Conservation (phyloP, 176 grass and related monocot species). For the maize (Zea mays) region DNA sequence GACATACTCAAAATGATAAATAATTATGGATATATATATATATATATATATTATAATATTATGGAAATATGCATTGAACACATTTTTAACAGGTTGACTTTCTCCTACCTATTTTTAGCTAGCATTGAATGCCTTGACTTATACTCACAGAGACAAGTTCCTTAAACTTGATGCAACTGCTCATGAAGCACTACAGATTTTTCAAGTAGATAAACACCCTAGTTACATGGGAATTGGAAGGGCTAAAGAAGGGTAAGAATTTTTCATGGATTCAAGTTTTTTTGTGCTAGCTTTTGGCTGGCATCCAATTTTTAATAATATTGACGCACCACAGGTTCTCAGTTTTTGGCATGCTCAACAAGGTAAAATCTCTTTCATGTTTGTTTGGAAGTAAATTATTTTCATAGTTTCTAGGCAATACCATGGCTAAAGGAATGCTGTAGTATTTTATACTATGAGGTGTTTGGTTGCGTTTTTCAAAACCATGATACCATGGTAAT, state of each 20-base stretch:
- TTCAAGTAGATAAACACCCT: conserved; percentile 96
- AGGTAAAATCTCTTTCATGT: conserved; percentile 47
- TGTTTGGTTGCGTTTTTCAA: no score
- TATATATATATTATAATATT: neutral
- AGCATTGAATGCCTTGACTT: conserved; percentile 58
- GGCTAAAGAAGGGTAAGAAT: conserved; percentile 89
- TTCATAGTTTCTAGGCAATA: no score
- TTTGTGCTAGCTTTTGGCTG: conserved; percentile 31
- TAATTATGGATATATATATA: no score
- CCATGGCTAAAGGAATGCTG: no score
- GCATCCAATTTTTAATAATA: conserved; percentile 35
- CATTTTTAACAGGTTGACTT: conserved; percentile 1
- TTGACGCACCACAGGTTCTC: conserved; percentile 70
- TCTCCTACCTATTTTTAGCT: neutral
- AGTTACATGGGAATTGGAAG: conserved; percentile 98
- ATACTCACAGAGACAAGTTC: conserved; percentile 73
- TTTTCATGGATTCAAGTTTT: conserved; percentile 13
- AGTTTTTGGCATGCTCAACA: conserved; percentile 96
- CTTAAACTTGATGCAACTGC: conserved; percentile 93
- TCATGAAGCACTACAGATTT: conserved; percentile 92
- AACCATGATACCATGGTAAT: no score
- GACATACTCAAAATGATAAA: no score
- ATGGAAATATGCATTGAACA: neutral
- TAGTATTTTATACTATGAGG: no score
- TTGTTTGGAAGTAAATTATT: no score